Evolutionary conservation across 2,329 filamentous ascomycete species (phyloP), one percentile per base, ranked within the genome.

Genomic region (Davidsoniella virescens): DNA sequence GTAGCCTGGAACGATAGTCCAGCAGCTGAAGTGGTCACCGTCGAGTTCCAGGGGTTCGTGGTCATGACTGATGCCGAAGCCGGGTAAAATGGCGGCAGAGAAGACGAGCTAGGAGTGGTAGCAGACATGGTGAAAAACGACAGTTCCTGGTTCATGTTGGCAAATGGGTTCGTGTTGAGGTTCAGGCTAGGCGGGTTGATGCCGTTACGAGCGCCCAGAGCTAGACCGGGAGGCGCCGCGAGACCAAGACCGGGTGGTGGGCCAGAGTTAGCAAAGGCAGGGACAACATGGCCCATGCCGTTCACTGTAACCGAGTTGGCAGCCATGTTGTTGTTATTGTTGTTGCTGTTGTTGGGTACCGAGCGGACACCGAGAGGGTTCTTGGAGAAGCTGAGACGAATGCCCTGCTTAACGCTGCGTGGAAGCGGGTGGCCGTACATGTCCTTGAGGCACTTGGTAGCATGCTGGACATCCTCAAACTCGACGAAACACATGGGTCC

Each of bases 401-500:
- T 95, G 33, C 92, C 92, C 5, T 90, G 90, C 63, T 94, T 95
- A 60, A 87, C 76, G 59, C 87, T 94, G 65, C 94, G 95, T 62
- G 88, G 87, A 29, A 96, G 73, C 45, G 77, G 79, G 46, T 83
- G 78, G 0, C 92, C 92, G 59, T 96, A 95, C 1, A 96, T 72
- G 51, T 95, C 87, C 56, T 88, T 79, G 2, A 96, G 72, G 1
- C 88, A 83, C 65, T 92, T 94, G 40, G 90, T 95, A 0, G 92
- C 90, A 60, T 87, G 90, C 1, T 85, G 84, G 9, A 94, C 75
- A 59, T 95, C 88, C 60, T 96, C 90, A 58, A 96, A 98, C 64
- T 98, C 92, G 37, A 98, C 92, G 64, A 96, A 96, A 62, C 92
- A 96, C 88, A 96, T 96, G 2, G 90, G 90, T 0, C 90, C 90